Base-by-base conservation (phyloP, 345 rosid species). In the Acer campestre region DNA sequence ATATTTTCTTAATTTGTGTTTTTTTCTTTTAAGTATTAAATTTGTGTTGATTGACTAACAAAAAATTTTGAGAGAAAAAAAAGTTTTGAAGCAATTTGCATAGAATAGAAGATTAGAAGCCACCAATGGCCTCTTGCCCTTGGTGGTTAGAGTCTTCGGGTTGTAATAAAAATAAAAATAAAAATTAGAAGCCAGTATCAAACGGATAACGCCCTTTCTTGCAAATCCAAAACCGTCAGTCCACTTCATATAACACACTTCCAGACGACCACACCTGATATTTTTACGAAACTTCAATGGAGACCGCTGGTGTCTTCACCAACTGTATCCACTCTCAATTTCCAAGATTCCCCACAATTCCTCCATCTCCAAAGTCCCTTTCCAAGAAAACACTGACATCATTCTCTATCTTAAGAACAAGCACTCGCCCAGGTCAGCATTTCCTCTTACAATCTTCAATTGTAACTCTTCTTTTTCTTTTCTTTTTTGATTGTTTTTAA, bases 371-470 rank as follows among this genome's bases (percentile, higher is more conserved):
- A 31, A 87, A 77, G 74, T 79, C 72, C 11, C 72, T 73, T 27
- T 67, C 77, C 67, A 81, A 73, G 61, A 80, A 77, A 55, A 29
- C 51, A 68, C 56, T 70, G n/a, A 0, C 61, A 20, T 63, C 89
- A 7, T 67, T 86, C 70, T 80, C 84, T 27, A 79, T 85, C 7
- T 75, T 71, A 13, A 90, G 84, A 77, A 73, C 95, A 38, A 85
- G 87, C 79, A 70, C 88, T 80, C 82, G 78, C 23, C 83, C 92
- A 64, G 92, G 97, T 95, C 20, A 68, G 31, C 61, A 27, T 61
- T 72, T 49, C 10, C 46, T 55, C 66, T 67, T 22, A 7, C 10
- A 59, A 59, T 4, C 7, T 53, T 53, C 5, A 53, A 16, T 16
- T 2, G 55, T 49, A 49, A 49, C 46, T 44, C 49, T 44, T 20